Evolutionary conservation across 306 rosid genomes (phyloP), one percentile per base, ranked within the genome.

Genomic region (Lathyrus sativus): DNA sequence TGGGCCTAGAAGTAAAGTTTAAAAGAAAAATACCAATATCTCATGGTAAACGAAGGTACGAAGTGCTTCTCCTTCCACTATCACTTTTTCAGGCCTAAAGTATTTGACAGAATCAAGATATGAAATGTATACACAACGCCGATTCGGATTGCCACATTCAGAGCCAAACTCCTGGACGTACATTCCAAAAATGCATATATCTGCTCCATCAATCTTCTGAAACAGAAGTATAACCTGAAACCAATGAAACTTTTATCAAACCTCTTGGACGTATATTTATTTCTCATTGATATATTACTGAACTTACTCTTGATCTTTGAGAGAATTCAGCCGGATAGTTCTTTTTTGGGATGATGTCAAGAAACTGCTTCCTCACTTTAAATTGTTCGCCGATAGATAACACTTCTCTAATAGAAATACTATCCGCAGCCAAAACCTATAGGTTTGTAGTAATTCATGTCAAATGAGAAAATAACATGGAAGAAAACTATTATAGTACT

Each of bases 1-100:
- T 17, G 14, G 14, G 35, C n/a, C 10, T 22, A 24, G 61, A 13
- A 54, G 46, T 56, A 15, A 2, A 39, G 50, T 48, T 43, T 65
- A 41, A 2, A 63, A 69, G 14, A 56, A 65, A 57, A 67, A 14
- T 75, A 86, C 92, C 88, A 90, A 12, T 62, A 90, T 78, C 77
- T 90, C 91, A 53, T 90, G 95, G 66, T 87, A 90, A 71, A 84
- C 88, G 29, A 87, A 79, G 9, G 91, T 87, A 9, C 96, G 90
- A 49, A 87, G 90, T 63, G 91, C 81, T 79, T 81, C 91, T 71
- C 87, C 87, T 19, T 60, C 57, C 24, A 15, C 19, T 2, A 85
- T 18, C 38, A 35, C 24, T 56, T 74, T 78, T 68, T 75, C 68
- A 14, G 96, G 95, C 71, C 75, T 82, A 74, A 90, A 90, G 73